Percentiles rank a stretch among this genome's conserved stretches.
Conservation (phyloP, 2,329 filamentous ascomycete genomes). For the Lasiodiplodia citricola region DNA sequence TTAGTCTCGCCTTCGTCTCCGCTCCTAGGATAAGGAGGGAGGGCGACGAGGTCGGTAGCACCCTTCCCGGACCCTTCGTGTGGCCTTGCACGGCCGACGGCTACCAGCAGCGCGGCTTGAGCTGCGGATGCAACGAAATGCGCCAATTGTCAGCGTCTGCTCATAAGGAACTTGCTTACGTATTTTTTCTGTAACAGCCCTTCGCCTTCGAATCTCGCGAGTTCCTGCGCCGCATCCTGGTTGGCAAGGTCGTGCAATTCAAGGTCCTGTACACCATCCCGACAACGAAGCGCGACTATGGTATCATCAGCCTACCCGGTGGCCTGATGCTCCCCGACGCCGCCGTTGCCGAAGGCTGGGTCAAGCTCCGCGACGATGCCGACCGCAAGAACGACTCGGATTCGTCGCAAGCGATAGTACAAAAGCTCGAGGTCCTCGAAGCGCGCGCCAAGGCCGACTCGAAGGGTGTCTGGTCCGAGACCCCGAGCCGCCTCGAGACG, state of each 20-base stretch:
- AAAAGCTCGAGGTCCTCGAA: slow-evolving; percentile 79
- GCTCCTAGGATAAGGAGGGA: slow-evolving; percentile 87
- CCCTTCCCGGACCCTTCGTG: neutral
- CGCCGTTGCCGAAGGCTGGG: slow-evolving; percentile 85
- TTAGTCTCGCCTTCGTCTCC: slow-evolving; percentile 91
- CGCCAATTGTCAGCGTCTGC: neutral
- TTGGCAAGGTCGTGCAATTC: slow-evolving; percentile 88
- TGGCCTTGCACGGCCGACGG: neutral
- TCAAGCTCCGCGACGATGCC: slow-evolving; percentile 92
- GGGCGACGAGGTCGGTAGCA: slow-evolving; percentile 72
- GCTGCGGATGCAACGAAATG: neutral
- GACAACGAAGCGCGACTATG: slow-evolving; percentile 82
- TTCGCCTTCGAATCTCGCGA: slow-evolving; percentile 95
- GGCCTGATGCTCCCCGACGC: slow-evolving; percentile 72
- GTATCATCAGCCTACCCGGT: slow-evolving; percentile 71
- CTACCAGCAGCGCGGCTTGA: neutral
- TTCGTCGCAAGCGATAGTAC: slow-evolving; percentile 71
- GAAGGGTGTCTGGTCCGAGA: slow-evolving; percentile 80
- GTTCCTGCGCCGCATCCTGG: slow-evolving; percentile 79
- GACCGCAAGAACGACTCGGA: slow-evolving; percentile 88
- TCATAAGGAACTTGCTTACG: neutral
- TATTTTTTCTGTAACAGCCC: slow-evolving; percentile 49
- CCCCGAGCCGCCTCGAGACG: slow-evolving; percentile 71
- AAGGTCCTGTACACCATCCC: slow-evolving; percentile 86
- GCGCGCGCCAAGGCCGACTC: slow-evolving; percentile 75